Base-by-base conservation (phyloP, 2,329 filamentous ascomycete genomes). In the Apiospora arundinis region DNA sequence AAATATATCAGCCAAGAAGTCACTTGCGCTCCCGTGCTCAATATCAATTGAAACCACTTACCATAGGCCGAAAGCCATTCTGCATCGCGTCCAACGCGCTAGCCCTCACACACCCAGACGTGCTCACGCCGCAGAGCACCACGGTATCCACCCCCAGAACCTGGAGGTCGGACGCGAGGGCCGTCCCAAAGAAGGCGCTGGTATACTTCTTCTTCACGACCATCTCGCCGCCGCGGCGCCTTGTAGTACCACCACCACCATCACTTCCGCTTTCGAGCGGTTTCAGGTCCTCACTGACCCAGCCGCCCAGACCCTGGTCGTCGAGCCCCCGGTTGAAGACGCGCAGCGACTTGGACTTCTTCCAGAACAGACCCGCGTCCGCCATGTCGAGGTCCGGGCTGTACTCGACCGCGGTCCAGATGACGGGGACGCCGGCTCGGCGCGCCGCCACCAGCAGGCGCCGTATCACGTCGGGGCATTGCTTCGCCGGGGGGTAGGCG, bases 91-190 rank as follows among this genome's bases (percentile, higher is more conserved):
- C 84, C 68, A 86, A 73, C 2, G 83, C 82, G 18, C 79, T 83
- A 0, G 84, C 84, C 67, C 85, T 78, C 69, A 86, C 83, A 74
- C 84, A 85, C 0, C 84, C 84, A 71, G 81, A 83, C 18, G 84
- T 86, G 76, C 83, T 85, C 56, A 86, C 84, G 23, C 85, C 84
- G 72, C 84, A 85, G 21, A 86, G 77, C 8, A 86, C 82, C 28
- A 85, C 74, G 8, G 83, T 85, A 72, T 86, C 83, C n/a, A 83
- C 77, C 40, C 78, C 78, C 67, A 80, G 76, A 6, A 82, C 72
- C 25, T 80, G 79, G 45, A 85, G 78, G 49, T 83, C 78, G 1
- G 81, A 81, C 32, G 80, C 80, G 49, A 86, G 79, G 8, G 82
- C 80, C 32, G 85, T 86, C 18, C 82, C 84, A 72, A 86, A 84